Percentiles rank a stretch among this genome's conserved stretches.
These are phyloP conservation scores for Rubia tinctorum DNA, from an alignment of 305 asterid genomes.

Conservation along the genomic window DNA sequence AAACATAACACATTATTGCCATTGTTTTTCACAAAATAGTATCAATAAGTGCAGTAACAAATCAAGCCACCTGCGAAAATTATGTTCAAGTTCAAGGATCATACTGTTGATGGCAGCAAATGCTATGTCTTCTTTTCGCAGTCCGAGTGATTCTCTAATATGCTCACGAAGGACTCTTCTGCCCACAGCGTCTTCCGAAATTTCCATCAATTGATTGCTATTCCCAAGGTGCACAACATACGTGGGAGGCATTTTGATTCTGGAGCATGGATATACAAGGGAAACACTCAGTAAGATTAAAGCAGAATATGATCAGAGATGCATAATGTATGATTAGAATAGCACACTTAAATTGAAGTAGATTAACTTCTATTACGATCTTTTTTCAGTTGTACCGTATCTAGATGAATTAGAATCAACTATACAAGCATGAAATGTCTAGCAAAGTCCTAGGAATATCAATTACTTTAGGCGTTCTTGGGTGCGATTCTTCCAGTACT, in stretches of 20 bases:
- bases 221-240: conserved; percentile 98
- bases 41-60: neutral
- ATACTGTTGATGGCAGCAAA: conserved; percentile 90
- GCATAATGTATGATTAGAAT: neutral
- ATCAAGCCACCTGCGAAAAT: neutral
- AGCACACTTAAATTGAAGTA: neutral
- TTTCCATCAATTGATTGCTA: conserved; percentile 87
- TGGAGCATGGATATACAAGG: conserved; percentile 27
- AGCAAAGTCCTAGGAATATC: neutral
- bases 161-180: conserved; percentile 83
- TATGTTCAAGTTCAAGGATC: conserved; percentile 24
- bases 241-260: conserved; percentile 92
- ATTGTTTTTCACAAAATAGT: neutral
- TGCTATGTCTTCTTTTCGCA: conserved; percentile 76
- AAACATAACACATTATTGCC: neutral
- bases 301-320: neutral
- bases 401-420: neutral
- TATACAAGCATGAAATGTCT: neutral
- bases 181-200: conserved; percentile 79
- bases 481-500: conserved; percentile 90
- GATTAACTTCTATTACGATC: neutral
- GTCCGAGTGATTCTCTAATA: conserved; percentile 85
- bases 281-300: neutral
- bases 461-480: conserved; percentile 65
- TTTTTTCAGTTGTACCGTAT: neutral